Evolutionary conservation across 2,329 filamentous ascomycete species (phyloP).

Genomic region (Capronia coronata): DNA sequence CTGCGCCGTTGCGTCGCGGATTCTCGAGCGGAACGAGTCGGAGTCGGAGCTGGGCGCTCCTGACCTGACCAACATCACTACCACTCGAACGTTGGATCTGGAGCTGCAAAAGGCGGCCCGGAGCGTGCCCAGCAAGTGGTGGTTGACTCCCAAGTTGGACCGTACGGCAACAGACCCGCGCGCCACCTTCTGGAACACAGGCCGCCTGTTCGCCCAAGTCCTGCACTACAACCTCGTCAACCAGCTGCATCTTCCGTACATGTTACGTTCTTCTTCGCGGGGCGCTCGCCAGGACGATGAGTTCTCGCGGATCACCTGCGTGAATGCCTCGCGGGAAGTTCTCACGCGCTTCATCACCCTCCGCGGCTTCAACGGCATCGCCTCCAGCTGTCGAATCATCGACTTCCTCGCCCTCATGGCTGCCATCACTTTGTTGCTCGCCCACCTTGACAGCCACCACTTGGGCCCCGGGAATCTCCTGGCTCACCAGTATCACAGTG

Average conservation of each 20-base stretch:
- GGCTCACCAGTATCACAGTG: conserved; percentile 36
- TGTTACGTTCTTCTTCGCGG: conserved; percentile 33
- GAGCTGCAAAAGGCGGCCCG: conserved; percentile 41
- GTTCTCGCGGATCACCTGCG: conserved; percentile 46
- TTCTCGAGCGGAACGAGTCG: conserved; percentile 29
- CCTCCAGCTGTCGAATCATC: conserved; percentile 27
- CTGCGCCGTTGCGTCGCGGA: not conserved
- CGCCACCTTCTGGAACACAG: conserved; percentile 31
- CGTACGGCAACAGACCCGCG: conserved; percentile 38
- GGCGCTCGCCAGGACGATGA: conserved; percentile 31
- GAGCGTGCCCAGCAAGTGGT: conserved; percentile 45
- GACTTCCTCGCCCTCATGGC: conserved; percentile 31
- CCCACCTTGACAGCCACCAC: conserved; percentile 27
- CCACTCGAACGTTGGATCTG: conserved; percentile 43
- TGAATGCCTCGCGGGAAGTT: conserved; percentile 48
- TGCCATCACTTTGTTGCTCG: conserved; percentile 28
- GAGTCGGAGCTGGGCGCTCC: conserved; percentile 39
- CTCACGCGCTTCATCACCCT: conserved; percentile 29
- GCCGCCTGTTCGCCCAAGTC: conserved; percentile 44
- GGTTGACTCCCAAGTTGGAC: conserved; percentile 35
- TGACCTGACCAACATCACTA: conserved; percentile 36
- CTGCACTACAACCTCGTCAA: conserved; percentile 48
- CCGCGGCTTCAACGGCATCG: conserved; percentile 12
- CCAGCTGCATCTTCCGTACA: conserved; percentile 51
- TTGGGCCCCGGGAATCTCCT: conserved; percentile 26